Conservation (phyloP, 768 basidiomycete genomes). For the Russula ochroleuca region DNA sequence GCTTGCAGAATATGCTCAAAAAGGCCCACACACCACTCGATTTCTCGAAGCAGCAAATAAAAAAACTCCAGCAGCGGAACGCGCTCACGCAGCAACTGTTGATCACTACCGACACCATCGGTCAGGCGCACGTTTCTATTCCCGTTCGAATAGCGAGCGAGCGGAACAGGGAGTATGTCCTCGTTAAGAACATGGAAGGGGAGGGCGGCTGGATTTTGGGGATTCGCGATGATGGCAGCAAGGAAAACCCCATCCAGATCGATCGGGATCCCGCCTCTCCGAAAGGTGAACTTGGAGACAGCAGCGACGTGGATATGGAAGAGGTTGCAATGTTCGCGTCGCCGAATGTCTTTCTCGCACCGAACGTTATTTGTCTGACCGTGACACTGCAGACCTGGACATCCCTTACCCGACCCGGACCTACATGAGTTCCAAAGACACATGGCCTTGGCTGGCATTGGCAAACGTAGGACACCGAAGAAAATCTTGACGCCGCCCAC, state of each 20-base stretch:
- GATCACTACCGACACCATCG: conserved; percentile 87
- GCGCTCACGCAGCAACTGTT: conserved; percentile 88
- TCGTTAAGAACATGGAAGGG: conserved; percentile 84
- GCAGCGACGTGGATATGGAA: conserved; percentile 66
- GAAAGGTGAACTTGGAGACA: conserved; percentile 33
- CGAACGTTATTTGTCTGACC: conserved; percentile 3
- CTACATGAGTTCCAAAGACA: conserved; percentile 56
- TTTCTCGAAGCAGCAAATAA: conserved; percentile 95
- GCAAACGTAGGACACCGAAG: conserved; percentile 44
- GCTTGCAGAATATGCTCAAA: conserved; percentile 85
- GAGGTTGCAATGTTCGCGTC: conserved; percentile 65
- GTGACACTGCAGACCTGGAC: conserved; percentile 22
- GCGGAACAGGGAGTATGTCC: conserved; percentile 89
- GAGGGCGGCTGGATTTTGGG: conserved; percentile 95
- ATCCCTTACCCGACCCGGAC: conserved; percentile 50
- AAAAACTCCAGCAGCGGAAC: conserved; percentile 84
- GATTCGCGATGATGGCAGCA: conserved; percentile 81
- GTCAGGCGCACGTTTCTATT: conserved; percentile 83
- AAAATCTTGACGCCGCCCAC: conserved; percentile 35
- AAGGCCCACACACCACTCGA: conserved; percentile 80
- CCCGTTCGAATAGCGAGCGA: conserved; percentile 94
- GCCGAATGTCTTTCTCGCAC: neutral
- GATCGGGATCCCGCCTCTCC: conserved; percentile 52
- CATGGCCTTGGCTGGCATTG: conserved; percentile 59
- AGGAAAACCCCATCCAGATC: conserved; percentile 80